Evolutionary conservation across 148 eudicot genomes (phyloP).

Genomic region (Arbutus unedo): DNA sequence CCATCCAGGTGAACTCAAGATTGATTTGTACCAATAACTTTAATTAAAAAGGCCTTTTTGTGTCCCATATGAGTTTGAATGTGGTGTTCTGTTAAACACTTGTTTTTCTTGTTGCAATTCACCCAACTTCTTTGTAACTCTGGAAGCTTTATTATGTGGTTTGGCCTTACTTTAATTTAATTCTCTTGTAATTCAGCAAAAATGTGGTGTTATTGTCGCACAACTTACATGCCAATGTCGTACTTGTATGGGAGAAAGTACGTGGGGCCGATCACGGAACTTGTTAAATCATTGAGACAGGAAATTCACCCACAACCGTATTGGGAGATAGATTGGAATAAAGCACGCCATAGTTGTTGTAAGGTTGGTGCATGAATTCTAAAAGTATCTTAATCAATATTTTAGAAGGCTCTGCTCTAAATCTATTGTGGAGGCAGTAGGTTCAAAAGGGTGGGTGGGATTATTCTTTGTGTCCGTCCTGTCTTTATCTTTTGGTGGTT

Average conservation of each 20-base stretch:
- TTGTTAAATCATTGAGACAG: conserved; percentile 5
- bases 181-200: conserved; percentile 11
- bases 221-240: conserved; percentile 18
- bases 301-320: conserved; percentile 16
- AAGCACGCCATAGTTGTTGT: conserved; percentile 14
- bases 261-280: conserved; percentile 7
- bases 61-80: too few species aligned
- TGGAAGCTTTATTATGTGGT: background rate
- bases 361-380: conserved; percentile 5
- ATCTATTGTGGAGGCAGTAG: too few species aligned
- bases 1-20: background rate
- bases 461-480: too few species aligned
- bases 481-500: too few species aligned
- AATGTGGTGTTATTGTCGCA: conserved; percentile 22
- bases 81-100: background rate
- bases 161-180: background rate
- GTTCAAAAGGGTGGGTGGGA: too few species aligned
- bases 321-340: conserved; percentile 20
- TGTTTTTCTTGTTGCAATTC: background rate
- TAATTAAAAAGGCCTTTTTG: background rate
- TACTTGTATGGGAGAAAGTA: conserved; percentile 18
- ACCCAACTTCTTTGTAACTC: background rate
- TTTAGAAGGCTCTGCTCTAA: too few species aligned
- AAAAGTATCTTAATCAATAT: background rate
- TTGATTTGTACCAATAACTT: background rate